Percentiles rank a stretch among this genome's conserved stretches.
Evolutionary conservation across 2,329 filamentous ascomycete species (phyloP).

Genomic region (Diplodia mutila): DNA sequence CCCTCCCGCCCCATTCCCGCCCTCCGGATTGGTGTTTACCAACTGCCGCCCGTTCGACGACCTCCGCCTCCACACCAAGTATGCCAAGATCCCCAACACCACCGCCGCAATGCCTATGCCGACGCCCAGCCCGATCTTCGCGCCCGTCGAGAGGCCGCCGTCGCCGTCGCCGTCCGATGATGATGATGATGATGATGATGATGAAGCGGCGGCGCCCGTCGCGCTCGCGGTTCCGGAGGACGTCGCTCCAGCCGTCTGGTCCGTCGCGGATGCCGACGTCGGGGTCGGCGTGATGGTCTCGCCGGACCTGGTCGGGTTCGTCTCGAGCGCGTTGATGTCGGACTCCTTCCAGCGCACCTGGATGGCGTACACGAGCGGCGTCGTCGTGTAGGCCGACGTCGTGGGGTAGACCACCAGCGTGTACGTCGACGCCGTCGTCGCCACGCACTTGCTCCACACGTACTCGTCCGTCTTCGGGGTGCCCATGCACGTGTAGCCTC

Average conservation of each 20-base stretch:
- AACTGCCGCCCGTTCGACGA: neutral
- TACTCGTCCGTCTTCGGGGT: neutral
- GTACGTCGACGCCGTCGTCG: neutral
- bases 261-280: neutral
- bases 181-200: too few relatives aligned
- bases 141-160: slow-evolving; percentile 11
- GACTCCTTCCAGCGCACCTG: slow-evolving; percentile 13
- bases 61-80: neutral
- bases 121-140: slow-evolving; percentile 23
- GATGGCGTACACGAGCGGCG: slow-evolving; percentile 14
- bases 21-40: neutral
- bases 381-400: neutral
- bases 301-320: neutral
- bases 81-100: neutral
- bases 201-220: neutral
- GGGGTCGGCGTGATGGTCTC: slow-evolving; percentile 6
- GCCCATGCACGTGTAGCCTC: slow-evolving; percentile 8
- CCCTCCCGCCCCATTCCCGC: neutral
- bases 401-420: neutral
- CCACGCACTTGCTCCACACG: slow-evolving; percentile 4
- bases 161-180: neutral
- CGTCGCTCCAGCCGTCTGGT: neutral
- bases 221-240: neutral
- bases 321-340: neutral
- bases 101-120: slow-evolving; percentile 13